Conservation (phyloP, 2,329 filamentous ascomycete species). For the Bipolaris gigantea region DNA sequence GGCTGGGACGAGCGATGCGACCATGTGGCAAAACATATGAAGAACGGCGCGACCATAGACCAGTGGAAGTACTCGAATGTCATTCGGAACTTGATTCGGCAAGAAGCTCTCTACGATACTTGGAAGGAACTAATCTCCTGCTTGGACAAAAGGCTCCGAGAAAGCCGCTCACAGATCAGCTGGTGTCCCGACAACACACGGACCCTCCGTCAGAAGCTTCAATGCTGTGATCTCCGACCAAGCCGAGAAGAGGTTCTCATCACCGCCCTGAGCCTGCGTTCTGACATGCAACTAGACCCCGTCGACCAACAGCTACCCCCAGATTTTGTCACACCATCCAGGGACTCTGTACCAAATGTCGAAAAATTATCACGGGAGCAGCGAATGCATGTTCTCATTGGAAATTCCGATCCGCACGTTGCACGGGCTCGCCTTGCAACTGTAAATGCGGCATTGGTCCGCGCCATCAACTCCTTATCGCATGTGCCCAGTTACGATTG, state of each 20-base stretch:
- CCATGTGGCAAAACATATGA: slow-evolving; percentile 46
- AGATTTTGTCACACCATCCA: slow-evolving; percentile 41
- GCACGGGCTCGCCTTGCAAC: slow-evolving; percentile 33
- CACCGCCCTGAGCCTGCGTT: slow-evolving; percentile 41
- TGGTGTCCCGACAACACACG: slow-evolving; percentile 44
- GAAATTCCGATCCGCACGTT: slow-evolving; percentile 32
- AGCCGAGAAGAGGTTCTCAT: slow-evolving; percentile 43
- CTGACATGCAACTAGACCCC: slow-evolving; percentile 36
- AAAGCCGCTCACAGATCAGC: slow-evolving; percentile 42
- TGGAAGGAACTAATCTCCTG: slow-evolving; percentile 44
- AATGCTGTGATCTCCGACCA: slow-evolving; percentile 43
- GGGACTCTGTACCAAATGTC: slow-evolving; percentile 40
- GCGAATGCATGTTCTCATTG: slow-evolving; percentile 43
- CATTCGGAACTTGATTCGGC: slow-evolving; percentile 43
- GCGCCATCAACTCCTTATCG: slow-evolving; percentile 23
- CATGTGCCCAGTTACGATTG: slow-evolving; percentile 27
- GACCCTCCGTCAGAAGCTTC: slow-evolving; percentile 42
- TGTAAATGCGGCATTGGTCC: slow-evolving; percentile 38
- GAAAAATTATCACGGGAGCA: slow-evolving; percentile 38
- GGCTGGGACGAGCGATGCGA: slow-evolving; percentile 46
- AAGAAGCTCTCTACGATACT: slow-evolving; percentile 41
- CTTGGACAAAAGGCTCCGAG: slow-evolving; percentile 37
- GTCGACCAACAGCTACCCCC: slow-evolving; percentile 34
- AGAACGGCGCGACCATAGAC: slow-evolving; percentile 39
- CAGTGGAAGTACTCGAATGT: slow-evolving; percentile 46